Conservation (phyloP, 768 basidiomycete genomes). For the Trametes maxima region DNA sequence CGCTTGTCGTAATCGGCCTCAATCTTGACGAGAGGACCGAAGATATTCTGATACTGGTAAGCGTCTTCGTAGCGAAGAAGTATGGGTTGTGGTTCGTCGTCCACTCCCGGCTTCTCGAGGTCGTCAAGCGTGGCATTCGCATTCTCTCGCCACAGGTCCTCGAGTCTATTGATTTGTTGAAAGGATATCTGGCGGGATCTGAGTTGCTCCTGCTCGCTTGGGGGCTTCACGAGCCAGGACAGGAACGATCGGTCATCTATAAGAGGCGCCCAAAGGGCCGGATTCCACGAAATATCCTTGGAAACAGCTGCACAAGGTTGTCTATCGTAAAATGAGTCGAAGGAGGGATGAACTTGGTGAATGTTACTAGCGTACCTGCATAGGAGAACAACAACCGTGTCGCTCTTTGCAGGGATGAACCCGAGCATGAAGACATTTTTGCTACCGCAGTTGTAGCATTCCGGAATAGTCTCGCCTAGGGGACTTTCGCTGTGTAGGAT, state of each 20-base stretch:
- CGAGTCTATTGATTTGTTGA: conserved; percentile 94
- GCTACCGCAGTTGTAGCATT: conserved; percentile 99
- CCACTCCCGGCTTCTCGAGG: conserved; percentile 94
- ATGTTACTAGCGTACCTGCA: conserved; percentile 72
- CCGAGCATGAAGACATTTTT: conserved; percentile 99
- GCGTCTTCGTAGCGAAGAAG: conserved; percentile 94
- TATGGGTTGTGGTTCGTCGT: conserved; percentile 96
- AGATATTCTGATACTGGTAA: conserved; percentile 99
- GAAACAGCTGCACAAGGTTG: conserved; percentile 98
- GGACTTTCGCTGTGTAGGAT: conserved; percentile 94
- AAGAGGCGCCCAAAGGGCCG: conserved; percentile 95
- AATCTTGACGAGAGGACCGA: conserved; percentile 98
- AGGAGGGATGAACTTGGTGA: conserved; percentile 4
- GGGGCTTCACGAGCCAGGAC: conserved; percentile 99
- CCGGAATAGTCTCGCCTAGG: conserved; percentile 95
- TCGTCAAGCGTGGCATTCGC: conserved; percentile 94
- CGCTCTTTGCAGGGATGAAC: conserved; percentile 98
- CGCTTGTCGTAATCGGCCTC: conserved; percentile 99
- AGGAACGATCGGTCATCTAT: conserved; percentile 98
- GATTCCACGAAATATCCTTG: conserved; percentile 99
- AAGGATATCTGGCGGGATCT: conserved; percentile 97
- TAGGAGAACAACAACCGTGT: conserved; percentile 96
- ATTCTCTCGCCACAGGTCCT: conserved; percentile 98
- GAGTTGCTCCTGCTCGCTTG: conserved; percentile 93
- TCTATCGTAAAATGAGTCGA: conserved; percentile 42